phyloP scores from a whole-genome alignment of 1,139 yeast genomes.

The Groenewaldozyma auringiensis region DNA sequence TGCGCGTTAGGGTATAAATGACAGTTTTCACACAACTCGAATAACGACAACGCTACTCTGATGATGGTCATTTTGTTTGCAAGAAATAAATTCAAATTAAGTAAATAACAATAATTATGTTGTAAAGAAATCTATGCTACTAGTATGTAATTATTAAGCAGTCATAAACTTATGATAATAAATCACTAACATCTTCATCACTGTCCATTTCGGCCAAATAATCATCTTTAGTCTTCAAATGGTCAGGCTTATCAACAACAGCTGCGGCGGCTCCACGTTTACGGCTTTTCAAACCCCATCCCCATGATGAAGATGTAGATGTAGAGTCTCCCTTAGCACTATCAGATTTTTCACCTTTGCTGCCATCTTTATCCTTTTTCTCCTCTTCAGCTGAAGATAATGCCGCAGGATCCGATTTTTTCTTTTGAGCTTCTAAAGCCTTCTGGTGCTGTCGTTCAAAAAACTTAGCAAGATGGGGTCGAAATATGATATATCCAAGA shows the following conservation, averaged over 20 bases:
- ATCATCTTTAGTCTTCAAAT: slow-evolving; percentile 13
- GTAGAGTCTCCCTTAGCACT: slow-evolving; percentile 16
- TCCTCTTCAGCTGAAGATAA: slow-evolving; percentile 37
- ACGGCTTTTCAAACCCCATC: slow-evolving; percentile 11
- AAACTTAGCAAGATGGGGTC: slow-evolving; percentile 19
- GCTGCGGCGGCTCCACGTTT: neutral
- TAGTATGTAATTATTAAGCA: slow-evolving; percentile 1
- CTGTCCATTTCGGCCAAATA: slow-evolving; percentile 49
- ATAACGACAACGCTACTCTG: no score
- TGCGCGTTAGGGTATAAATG: no score
- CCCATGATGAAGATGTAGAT: slow-evolving; percentile 7
- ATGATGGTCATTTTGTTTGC: no score
- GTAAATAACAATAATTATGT: no score
- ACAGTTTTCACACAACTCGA: no score
- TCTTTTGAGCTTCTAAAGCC: slow-evolving; percentile 35
- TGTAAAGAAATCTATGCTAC: slow-evolving; percentile 49
- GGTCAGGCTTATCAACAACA: slow-evolving; percentile 9
- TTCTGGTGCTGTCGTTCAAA: slow-evolving; percentile 43
- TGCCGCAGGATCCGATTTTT: slow-evolving; percentile 33
- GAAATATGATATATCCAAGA: slow-evolving; percentile 21
- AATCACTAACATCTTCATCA: slow-evolving; percentile 64
- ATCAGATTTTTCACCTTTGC: slow-evolving; percentile 12
- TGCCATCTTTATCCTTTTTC: slow-evolving; percentile 6
- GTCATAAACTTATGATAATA: slow-evolving; percentile 52
- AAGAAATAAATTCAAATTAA: no score